A percentile compares a stretch with the other conserved stretches of the same genome.
Conservation (phyloP, 225 moss, liverwort and hornwort species). For the Marchantia polymorpha region DNA sequence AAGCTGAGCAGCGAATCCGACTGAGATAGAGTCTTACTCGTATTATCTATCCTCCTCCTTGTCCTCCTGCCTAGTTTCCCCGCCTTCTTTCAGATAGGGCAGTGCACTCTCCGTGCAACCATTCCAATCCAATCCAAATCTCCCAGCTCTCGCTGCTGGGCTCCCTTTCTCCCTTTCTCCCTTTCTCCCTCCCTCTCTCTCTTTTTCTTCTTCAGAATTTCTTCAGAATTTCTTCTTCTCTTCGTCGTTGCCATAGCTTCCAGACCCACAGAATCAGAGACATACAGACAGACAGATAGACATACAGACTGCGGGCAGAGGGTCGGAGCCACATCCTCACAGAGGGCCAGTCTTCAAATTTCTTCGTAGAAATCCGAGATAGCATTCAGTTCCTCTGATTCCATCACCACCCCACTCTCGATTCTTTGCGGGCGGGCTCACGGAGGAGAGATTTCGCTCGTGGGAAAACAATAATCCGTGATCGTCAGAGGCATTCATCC, state of each 20-base stretch:
- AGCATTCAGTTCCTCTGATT: too few species aligned
- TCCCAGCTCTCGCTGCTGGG: too few species aligned
- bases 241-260: background rate
- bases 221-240: too few species aligned
- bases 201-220: background rate
- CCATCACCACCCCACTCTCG: background rate
- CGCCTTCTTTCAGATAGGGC: background rate
- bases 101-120: too few species aligned
- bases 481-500: background rate
- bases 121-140: background rate
- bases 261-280: too few species aligned
- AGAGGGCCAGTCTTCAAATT: background rate
- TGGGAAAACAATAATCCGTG: background rate
- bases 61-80: background rate
- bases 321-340: background rate
- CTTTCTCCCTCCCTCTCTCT: too few species aligned
- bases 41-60: background rate
- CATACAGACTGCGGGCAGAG: background rate
- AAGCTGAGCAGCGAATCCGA: background rate
- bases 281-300: background rate
- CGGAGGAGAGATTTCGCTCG: background rate
- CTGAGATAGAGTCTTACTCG: background rate
- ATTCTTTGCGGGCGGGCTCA: background rate
- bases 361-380: background rate
- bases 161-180: background rate